Base-by-base conservation (phyloP, 805 yeast genomes). In the Candida loeiensis region DNA sequence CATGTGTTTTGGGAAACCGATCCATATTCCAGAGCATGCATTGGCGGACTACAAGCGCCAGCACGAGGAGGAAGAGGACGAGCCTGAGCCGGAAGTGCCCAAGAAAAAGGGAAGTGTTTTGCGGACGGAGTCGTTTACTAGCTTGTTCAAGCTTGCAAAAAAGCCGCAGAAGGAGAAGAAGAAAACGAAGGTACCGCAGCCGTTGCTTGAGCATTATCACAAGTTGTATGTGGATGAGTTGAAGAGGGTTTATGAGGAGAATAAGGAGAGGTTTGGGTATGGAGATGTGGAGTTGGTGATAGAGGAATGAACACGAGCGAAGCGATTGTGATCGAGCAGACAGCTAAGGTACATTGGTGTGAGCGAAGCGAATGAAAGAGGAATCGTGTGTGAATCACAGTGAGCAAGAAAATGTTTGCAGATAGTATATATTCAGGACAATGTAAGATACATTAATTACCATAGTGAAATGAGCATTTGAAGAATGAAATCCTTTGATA, bases 1-100 rank as follows among this genome's bases (percentile, higher is more conserved):
- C 46, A 71, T 93, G 11, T 95, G 86, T 43, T 66, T 79, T 24
- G 95, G 95, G 0, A 64, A 61, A 16, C 90, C 95, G 4, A 79
- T 82, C 17, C 64, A 69, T 36, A 70, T 82, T 4, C 84, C 86
- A 4, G 48, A 54, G 6, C 61, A 61, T 12, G 49, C 56, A n/a
- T 42, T 67, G 21, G 55, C 50, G 39, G 65, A 62, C 4, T 64
- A 64, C 45, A 48, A 49, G 40, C 44, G 49, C 28, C 47, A 56
- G 25, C 65, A 63, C 22, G 67, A 65, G 2, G 63, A 57, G n/a
- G 53, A 50, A 28, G 69, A 47, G 11, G 37, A 36, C 12, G 21
- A 20, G 24, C 31, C 15, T 11, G 25, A 25, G n/a, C 40, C 39
- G 24, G 36, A 33, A 31, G 19, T 4, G 18, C 31, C 24, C 14